These are phyloP conservation scores for Phytomonas francai DNA, from an alignment of 208 protist genomes.

Conservation along the genomic window DNA sequence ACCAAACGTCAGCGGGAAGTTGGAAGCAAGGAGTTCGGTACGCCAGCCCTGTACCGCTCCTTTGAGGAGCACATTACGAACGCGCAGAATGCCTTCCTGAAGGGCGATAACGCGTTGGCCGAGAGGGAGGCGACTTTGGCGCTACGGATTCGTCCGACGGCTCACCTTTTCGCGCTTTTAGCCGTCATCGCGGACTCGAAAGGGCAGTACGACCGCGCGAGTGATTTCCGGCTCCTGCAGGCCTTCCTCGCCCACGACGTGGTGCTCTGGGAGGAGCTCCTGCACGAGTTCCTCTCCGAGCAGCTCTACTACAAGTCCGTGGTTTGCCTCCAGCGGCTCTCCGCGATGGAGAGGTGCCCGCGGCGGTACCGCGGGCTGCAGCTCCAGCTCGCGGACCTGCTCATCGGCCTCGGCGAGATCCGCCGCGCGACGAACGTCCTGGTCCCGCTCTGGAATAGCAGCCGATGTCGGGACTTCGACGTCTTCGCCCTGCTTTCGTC, in stretches of 20 bases:
- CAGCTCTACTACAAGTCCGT: constrained; percentile 82
- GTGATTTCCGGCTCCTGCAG: constrained; percentile 82
- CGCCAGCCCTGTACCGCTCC: constrained; percentile 27
- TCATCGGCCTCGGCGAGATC: constrained; percentile 80
- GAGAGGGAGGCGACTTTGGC: constrained; percentile 56
- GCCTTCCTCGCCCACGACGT: constrained; percentile 74
- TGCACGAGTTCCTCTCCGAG: constrained; percentile 78
- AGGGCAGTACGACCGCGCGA: constrained; percentile 74
- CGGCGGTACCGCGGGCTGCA: constrained; percentile 66
- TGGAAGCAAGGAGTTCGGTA: constrained; percentile 35
- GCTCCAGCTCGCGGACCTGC: constrained; percentile 77
- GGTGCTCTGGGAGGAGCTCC: constrained; percentile 77
- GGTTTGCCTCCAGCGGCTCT: constrained; percentile 78
- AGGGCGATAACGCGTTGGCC: constrained; percentile 44
- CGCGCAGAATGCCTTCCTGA: constrained; percentile 64
- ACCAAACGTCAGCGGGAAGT: constrained; percentile 15
- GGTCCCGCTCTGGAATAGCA: constrained; percentile 71
- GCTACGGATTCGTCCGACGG: constrained; percentile 70
- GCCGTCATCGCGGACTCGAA: constrained; percentile 72
- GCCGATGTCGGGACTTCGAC: constrained; percentile 74
- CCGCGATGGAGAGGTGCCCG: constrained; percentile 50
- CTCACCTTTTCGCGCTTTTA: constrained; percentile 77
- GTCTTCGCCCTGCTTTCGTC: constrained; percentile 82
- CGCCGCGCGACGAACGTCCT: constrained; percentile 56
- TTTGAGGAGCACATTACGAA: constrained; percentile 62